A percentile compares a stretch with the other conserved stretches of the same genome.
These are phyloP conservation scores for Fusarium sp. DNA, from an alignment of 2,329 filamentous ascomycete genomes.

Conservation along the genomic window DNA sequence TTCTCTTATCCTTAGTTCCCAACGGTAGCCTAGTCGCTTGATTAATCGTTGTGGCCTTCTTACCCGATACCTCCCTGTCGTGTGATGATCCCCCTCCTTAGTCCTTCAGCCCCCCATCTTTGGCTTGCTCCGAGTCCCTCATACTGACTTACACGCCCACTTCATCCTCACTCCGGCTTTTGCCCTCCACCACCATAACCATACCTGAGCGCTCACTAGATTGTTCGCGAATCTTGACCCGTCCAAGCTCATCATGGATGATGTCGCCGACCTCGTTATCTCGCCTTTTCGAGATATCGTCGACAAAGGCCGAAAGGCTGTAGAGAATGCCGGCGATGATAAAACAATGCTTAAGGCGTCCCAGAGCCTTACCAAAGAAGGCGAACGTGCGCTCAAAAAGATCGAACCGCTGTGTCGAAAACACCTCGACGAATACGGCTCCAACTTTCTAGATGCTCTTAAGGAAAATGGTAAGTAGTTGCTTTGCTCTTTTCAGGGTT, in stretches of 20 bases:
- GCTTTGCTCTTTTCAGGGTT: not conserved
- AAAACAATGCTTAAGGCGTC: constrained; percentile 65
- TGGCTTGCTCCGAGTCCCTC: constrained; percentile 27
- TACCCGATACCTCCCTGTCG: constrained; percentile 33
- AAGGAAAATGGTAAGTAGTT: constrained; percentile 65
- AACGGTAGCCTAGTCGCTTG: constrained; percentile 9
- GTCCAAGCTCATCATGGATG: constrained; percentile 53
- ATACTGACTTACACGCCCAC: constrained; percentile 50
- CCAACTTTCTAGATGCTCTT: constrained; percentile 64
- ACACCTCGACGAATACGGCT: constrained; percentile 62
- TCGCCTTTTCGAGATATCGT: constrained; percentile 67
- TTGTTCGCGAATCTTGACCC: constrained; percentile 4
- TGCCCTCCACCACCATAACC: constrained; percentile 10
- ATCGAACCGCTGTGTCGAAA: constrained; percentile 66
- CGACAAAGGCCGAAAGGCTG: constrained; percentile 63
- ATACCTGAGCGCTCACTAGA: not conserved
- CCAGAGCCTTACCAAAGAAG: constrained; percentile 62
- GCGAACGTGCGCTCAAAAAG: constrained; percentile 63
- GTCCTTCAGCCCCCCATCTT: constrained; percentile 24
- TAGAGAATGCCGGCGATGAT: constrained; percentile 61
- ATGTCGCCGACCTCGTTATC: constrained; percentile 61
- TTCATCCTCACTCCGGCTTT: constrained; percentile 13
- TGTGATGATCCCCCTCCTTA: constrained; percentile 38
- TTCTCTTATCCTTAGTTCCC: constrained; percentile 14
- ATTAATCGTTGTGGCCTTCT: constrained; percentile 16